Evolutionary conservation across 768 basidiomycete species (phyloP), one percentile per base, ranked within the genome.

Genomic region (Naematelia aurantialba): DNA sequence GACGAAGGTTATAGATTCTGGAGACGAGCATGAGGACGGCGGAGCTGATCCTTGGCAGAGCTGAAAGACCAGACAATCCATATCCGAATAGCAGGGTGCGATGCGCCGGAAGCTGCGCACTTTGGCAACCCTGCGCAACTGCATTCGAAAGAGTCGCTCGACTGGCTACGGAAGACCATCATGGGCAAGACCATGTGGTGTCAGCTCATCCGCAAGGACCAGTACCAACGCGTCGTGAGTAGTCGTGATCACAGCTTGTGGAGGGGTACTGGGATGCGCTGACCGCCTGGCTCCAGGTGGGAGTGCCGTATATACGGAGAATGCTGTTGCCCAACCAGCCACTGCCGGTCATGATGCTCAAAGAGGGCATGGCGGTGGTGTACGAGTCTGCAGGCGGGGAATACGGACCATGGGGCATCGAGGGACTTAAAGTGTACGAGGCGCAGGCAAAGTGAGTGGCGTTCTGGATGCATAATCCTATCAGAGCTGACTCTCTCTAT

Each of bases 71-170:
- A 90, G 66, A 96, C 93, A 1, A 80, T 97, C 17, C 87, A 89
- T 68, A 85, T 98, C 26, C 85, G 93, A 13, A 84, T 98, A 26
- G 89, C 89, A 13, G 93, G 90, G 0, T 85, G 91, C 3, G 93
- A 98, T 72, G 93, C 93, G 0, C 93, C 93, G 0, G 93, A 98
- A 81, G 83, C 81, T n/a, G 80, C 85, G 0, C 89, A 96, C 74
- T 94, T 91, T 63, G 93, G 93, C 21, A 83, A 85, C 51, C 83
- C 85, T 10, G 83, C 83, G 0, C 92, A 96, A 69, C 85, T 86
- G 0, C 86, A 85, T 57, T 79, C 86, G 0, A 75, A 78, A n/a
- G 91, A 96, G 70, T 86, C 86, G 52, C 74, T 89, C 10, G 81
- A 80, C 0, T 92, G 89, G 75, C 57, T 77, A 14, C 55, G 66